These are phyloP conservation scores for Lentinula detonsa DNA, from an alignment of 768 basidiomycete genomes.

Conservation along the genomic window DNA sequence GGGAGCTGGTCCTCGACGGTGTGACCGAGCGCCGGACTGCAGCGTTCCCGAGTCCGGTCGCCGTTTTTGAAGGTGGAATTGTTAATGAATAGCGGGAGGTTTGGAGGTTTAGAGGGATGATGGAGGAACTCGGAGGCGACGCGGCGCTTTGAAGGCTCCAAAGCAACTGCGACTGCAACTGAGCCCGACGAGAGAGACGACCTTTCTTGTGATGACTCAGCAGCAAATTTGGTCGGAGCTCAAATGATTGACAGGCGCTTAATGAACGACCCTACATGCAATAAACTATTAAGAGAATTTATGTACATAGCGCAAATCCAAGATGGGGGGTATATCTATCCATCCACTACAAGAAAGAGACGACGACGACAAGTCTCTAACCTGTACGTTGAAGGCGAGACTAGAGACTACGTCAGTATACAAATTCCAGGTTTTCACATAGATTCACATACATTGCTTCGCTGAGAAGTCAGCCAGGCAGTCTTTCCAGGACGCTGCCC, in stretches of 20 bases:
- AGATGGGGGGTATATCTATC: neutral
- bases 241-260: neutral
- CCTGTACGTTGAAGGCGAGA: conserved; percentile 2
- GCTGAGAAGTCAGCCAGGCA: conserved; percentile 6
- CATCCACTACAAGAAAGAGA: neutral
- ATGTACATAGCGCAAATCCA: neutral
- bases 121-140: conserved; percentile 3
- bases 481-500: conserved; percentile 14
- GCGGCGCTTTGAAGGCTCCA: neutral
- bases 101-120: conserved; percentile 24
- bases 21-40: conserved; percentile 68
- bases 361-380: neutral
- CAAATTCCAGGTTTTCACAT: neutral
- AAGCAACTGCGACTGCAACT: neutral
- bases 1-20: conserved; percentile 67
- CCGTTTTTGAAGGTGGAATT: conserved; percentile 45
- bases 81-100: conserved; percentile 15
- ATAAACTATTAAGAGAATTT: neutral
- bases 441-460: conserved; percentile 6
- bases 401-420: neutral
- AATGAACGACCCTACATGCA: neutral
- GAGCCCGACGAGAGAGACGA: neutral
- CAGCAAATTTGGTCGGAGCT: neutral
- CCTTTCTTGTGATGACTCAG: neutral
- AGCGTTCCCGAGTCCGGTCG: conserved; percentile 61